phyloP scores from a whole-genome alignment of 2,329 filamentous ascomycete species.

The Aspergillus tubingensis region DNA sequence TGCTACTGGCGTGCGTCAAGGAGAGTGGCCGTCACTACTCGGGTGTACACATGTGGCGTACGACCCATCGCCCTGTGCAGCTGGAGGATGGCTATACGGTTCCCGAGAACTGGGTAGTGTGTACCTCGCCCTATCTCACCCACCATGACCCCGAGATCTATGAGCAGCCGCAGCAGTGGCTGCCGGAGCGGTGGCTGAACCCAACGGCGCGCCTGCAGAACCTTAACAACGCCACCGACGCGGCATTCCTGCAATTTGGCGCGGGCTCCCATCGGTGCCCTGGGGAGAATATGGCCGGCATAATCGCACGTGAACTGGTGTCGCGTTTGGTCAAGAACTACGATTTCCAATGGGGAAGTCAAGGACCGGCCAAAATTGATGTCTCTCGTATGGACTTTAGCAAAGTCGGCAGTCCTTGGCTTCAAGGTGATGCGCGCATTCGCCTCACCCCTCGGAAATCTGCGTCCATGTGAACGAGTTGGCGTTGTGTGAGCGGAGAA shows the following conservation, averaged over 20 bases:
- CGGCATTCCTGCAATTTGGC: not conserved
- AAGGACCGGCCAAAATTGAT: not conserved
- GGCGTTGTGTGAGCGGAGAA: not conserved
- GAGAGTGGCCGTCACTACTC: conserved; percentile 5
- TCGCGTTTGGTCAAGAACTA: not conserved
- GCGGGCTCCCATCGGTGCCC: conserved; percentile 1
- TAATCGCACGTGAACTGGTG: not conserved
- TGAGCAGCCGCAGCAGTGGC: not conserved
- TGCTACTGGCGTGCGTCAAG: not conserved
- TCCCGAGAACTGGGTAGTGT: conserved; percentile 1
- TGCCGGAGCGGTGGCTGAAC: not conserved
- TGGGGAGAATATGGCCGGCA: conserved; percentile 5
- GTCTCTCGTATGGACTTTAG: not conserved
- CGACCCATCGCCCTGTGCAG: not conserved
- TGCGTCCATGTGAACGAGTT: not conserved
- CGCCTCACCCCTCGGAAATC: not conserved
- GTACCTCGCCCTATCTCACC: conserved; percentile 3
- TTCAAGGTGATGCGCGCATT: conserved; percentile 6
- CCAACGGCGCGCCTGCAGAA: not conserved
- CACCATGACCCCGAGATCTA: conserved; percentile 2
- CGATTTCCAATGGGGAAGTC: not conserved
- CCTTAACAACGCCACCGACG: not conserved
- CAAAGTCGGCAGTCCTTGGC: conserved; percentile 10
- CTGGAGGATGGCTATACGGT: not conserved
- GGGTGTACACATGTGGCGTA: not conserved